Conservation (phyloP, 441 rosid genomes). For the Brassica hybrid region DNA sequence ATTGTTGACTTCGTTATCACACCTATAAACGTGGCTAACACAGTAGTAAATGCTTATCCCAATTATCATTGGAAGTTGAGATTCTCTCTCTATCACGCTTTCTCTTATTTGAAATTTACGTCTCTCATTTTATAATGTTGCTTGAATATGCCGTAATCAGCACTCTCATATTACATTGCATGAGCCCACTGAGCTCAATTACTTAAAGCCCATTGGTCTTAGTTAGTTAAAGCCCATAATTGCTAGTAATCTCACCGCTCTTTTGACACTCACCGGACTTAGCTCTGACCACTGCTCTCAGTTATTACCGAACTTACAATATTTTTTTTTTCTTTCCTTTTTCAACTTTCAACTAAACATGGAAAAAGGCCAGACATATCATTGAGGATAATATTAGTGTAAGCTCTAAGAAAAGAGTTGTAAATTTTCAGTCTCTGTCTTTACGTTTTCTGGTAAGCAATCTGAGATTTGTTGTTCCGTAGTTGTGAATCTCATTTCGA, state of each 20-base stretch:
- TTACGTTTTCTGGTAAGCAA: conserved; percentile 20
- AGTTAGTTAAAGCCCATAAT: not conserved
- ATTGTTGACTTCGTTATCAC: conserved; percentile 17
- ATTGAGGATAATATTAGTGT: not conserved
- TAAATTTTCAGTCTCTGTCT: conserved; percentile 3
- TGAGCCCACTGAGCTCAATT: not conserved
- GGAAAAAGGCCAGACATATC: conserved; percentile 10
- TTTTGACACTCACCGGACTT: conserved; percentile 13
- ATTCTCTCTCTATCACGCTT: not conserved
- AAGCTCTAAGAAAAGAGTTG: conserved; percentile 1
- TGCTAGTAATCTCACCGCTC: conserved; percentile 14
- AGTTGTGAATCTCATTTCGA: not conserved
- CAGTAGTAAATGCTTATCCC: conserved; percentile 17
- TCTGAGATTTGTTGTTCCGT: conserved; percentile 21
- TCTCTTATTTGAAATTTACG: not conserved
- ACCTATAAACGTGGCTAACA: conserved; percentile 20
- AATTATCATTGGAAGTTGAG: conserved; percentile 22
- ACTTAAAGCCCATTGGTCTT: not conserved
- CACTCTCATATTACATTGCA: not conserved
- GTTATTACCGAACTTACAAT: conserved; percentile 6
- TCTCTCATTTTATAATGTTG: not conserved
- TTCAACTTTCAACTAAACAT: conserved; percentile 28
- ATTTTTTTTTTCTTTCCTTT: not conserved
- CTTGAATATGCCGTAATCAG: not conserved
- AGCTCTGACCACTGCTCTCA: conserved; percentile 23